Percentiles rank a stretch among this genome's conserved stretches.
phyloP scores from a whole-genome alignment of 768 basidiomycete species.

The Mrakia blollopis region DNA sequence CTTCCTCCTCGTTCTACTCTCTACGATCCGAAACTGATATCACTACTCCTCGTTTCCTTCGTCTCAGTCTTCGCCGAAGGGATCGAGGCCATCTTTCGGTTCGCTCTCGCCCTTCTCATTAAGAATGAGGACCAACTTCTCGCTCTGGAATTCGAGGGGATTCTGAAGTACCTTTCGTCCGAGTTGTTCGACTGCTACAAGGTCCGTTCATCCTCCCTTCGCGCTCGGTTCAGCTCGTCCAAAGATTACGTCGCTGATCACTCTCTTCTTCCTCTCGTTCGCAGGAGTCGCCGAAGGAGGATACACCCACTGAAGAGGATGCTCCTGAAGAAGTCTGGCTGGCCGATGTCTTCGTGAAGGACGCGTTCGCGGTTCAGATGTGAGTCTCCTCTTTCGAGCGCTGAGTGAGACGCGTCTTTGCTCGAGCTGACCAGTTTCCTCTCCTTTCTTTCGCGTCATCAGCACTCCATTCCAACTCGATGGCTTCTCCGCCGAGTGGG shows the following conservation, averaged over 20 bases:
- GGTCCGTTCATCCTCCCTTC: constrained; percentile 32
- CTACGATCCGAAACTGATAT: not conserved
- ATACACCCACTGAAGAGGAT: constrained; percentile 36
- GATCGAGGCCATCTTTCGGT: constrained; percentile 94
- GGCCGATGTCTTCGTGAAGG: constrained; percentile 78
- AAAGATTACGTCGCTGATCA: not conserved
- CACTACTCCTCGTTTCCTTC: not conserved
- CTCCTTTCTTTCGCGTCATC: not conserved
- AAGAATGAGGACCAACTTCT: constrained; percentile 80
- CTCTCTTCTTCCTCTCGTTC: not conserved
- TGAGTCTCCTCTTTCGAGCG: constrained; percentile 34
- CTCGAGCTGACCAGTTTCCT: not conserved
- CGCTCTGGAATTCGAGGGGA: constrained; percentile 81
- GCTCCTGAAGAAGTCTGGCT: constrained; percentile 50
- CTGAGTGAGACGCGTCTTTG: not conserved
- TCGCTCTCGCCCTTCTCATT: constrained; percentile 77
- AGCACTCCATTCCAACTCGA: constrained; percentile 92
- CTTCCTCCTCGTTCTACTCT: not conserved
- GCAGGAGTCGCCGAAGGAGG: not conserved
- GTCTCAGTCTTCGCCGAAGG: constrained; percentile 87
- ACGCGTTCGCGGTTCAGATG: constrained; percentile 77
- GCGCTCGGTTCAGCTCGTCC: not conserved
- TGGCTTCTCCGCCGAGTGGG: constrained; percentile 79
- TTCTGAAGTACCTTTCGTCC: constrained; percentile 74
- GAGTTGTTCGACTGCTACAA: constrained; percentile 79